Conservation (phyloP, 805 yeast genomes). For the Metschnikowia reukaufii region DNA sequence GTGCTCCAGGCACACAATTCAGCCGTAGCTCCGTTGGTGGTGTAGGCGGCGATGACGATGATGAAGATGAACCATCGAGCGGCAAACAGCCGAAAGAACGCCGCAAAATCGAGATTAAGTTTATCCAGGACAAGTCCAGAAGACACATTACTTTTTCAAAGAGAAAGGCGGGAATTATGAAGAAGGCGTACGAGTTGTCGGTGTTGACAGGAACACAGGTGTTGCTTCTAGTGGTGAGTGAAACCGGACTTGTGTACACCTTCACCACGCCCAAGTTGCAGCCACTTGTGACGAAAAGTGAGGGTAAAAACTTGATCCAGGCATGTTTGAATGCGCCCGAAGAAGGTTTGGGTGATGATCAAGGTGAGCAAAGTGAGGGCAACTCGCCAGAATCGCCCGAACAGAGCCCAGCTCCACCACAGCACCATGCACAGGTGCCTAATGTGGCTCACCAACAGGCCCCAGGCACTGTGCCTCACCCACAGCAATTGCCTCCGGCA, state of each 20-base stretch:
- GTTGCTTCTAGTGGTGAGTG: constrained; percentile 88
- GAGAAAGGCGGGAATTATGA: constrained; percentile 99
- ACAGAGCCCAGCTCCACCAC: constrained; percentile 37
- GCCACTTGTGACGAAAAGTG: constrained; percentile 95
- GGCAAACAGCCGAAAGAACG: constrained; percentile 56
- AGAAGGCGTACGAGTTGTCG: constrained; percentile 96
- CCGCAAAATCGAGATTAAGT: constrained; percentile 94
- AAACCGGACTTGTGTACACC: constrained; percentile 97
- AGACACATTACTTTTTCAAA: constrained; percentile 97
- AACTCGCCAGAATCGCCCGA: constrained; percentile 42
- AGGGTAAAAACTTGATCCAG: constrained; percentile 95
- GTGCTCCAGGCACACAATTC: constrained; percentile 24
- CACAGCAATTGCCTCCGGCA: constrained; percentile 36
- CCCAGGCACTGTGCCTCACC: constrained; percentile 24
- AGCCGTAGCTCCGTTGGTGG: constrained; percentile 22
- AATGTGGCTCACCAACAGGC: constrained; percentile 26
- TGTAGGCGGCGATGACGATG: constrained; percentile 47
- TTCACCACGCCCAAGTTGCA: constrained; percentile 99
- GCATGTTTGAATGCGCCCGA: constrained; percentile 98
- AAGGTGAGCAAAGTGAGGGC: constrained; percentile 52
- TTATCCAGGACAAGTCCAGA: constrained; percentile 95
- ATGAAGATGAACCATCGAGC: constrained; percentile 48
- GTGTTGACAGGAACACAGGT: constrained; percentile 98
- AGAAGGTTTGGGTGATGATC: constrained; percentile 68
- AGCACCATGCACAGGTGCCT: constrained; percentile 24